phyloP scores from a whole-genome alignment of 768 basidiomycete species.

The Dioszegia hungarica region DNA sequence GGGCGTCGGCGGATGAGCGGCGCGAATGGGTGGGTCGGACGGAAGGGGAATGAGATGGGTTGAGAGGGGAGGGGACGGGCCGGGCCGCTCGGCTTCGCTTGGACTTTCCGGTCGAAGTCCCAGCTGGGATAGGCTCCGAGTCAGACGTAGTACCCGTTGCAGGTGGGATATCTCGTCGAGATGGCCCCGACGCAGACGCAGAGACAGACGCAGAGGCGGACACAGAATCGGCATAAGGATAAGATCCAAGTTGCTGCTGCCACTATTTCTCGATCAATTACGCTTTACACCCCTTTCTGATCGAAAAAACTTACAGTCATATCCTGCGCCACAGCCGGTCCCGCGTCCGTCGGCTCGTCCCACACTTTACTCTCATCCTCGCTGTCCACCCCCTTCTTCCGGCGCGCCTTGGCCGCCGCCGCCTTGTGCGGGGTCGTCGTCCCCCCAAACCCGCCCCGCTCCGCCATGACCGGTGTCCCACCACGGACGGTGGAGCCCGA shows the following conservation, averaged over 20 bases:
- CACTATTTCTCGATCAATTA: no score
- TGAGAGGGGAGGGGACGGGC: conserved; percentile 19
- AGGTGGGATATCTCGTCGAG: no score
- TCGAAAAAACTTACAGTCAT: conserved; percentile 25
- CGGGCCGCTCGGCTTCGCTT: no score
- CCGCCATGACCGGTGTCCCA: not conserved
- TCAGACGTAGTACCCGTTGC: no score
- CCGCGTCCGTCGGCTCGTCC: conserved; percentile 31
- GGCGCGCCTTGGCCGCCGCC: not conserved
- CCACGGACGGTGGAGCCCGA: not conserved
- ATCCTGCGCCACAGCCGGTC: conserved; percentile 12
- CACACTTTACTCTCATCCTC: conserved; percentile 34
- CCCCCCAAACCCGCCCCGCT: not conserved
- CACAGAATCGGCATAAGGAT: not conserved
- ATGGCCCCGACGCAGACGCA: no score
- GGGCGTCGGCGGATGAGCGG: conserved; percentile 10
- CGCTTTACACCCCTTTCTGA: no score
- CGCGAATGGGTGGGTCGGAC: conserved; percentile 12
- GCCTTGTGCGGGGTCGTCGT: not conserved
- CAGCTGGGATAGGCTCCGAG: not conserved
- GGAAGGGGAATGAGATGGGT: conserved; percentile 2
- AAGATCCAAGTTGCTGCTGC: conserved; percentile 30
- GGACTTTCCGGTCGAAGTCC: not conserved
- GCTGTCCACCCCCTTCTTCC: conserved; percentile 11
- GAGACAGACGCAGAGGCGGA: not conserved